Conservation (phyloP, 2,329 filamentous ascomycete species). For the Trichoderma sp. region DNA sequence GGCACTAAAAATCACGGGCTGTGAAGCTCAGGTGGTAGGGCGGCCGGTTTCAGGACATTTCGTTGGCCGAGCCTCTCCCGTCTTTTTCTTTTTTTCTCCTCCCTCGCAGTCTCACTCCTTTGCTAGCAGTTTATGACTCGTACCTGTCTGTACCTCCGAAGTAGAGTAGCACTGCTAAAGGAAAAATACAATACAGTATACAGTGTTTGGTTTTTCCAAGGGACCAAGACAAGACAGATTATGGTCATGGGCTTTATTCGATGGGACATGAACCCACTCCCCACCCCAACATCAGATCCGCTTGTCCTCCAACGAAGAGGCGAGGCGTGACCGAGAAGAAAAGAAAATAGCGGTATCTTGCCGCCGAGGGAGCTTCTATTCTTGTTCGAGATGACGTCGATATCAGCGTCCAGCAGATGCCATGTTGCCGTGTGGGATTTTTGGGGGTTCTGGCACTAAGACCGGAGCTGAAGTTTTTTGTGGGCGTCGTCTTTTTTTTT, state of each 20-base stretch:
- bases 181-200: not conserved
- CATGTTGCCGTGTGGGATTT: slow-evolving; percentile 8
- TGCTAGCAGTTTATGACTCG: not conserved
- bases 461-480: slow-evolving; percentile 11
- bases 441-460: not conserved
- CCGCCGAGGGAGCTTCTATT: not conserved
- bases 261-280: not conserved
- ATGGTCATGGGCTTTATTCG: not conserved
- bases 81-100: not conserved
- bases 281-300: not conserved
- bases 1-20: not conserved
- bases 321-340: not conserved
- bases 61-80: not conserved
- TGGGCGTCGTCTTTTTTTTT: not conserved
- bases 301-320: not conserved
- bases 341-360: not conserved
- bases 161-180: not conserved
- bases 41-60: slow-evolving; percentile 5
- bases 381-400: slow-evolving; percentile 9
- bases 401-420: slow-evolving; percentile 1
- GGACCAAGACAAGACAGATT: not conserved
- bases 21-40: not conserved
- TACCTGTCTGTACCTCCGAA: not conserved
- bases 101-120: not conserved
- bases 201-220: not conserved